These are phyloP conservation scores for Leishmania gerbilli DNA, from an alignment of 208 protist genomes.

Conservation along the genomic window DNA sequence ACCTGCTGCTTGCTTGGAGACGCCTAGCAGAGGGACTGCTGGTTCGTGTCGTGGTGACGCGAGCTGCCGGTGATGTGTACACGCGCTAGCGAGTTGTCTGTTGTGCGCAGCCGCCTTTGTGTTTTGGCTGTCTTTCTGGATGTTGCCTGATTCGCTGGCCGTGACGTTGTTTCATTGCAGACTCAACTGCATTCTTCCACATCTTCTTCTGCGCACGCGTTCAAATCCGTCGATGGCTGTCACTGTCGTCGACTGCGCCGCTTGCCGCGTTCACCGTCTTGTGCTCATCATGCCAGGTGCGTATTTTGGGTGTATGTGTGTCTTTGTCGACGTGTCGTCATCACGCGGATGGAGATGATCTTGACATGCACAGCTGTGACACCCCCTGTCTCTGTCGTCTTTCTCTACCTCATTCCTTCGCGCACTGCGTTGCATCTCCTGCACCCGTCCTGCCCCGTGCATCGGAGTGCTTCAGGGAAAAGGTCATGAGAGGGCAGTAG, in stretches of 20 bases:
- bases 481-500: background rate
- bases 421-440: background rate
- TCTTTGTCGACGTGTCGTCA: background rate
- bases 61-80: background rate
- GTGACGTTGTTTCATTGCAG: no score
- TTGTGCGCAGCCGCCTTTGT: background rate
- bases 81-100: background rate
- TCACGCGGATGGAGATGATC: background rate
- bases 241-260: background rate
- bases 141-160: background rate
- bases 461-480: background rate
- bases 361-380: background rate
- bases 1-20: no score
- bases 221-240: background rate
- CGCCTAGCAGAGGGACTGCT: no score
- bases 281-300: background rate
- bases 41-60: background rate
- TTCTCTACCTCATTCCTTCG: background rate
- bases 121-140: background rate
- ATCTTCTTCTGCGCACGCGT: background rate
- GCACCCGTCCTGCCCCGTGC: background rate
- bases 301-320: background rate
- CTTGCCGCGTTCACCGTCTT: background rate
- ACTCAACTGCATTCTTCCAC: background rate
- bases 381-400: constrained; percentile 11